These are phyloP conservation scores for Phytophthora citrophthora DNA, from an alignment of 352 stramenopile species.

Conservation along the genomic window DNA sequence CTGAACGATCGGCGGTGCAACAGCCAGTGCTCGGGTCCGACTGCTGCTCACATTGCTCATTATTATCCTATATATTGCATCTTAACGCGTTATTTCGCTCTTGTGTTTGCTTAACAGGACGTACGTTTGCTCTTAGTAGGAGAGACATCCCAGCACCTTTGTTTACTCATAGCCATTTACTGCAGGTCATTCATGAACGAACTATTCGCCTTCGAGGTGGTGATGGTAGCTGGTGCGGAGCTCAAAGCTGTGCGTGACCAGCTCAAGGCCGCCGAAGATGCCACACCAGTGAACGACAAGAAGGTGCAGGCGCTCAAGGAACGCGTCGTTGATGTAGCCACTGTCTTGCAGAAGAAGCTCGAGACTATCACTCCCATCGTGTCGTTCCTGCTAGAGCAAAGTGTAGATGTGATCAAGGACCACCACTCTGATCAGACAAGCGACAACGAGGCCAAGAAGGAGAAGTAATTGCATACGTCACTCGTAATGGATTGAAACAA, in stretches of 20 bases:
- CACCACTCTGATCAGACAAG: constrained; percentile 21
- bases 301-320: constrained; percentile 58
- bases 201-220: constrained; percentile 69
- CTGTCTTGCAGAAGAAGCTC: constrained; percentile 64
- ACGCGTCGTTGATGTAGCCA: constrained; percentile 60
- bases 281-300: constrained; percentile 45
- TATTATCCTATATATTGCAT: too few species aligned
- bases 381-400: constrained; percentile 66
- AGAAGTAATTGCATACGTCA: constrained; percentile 34
- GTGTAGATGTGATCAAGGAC: constrained; percentile 50
- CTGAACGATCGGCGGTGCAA: constrained; percentile 16
- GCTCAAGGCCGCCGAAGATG: constrained; percentile 47
- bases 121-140: constrained; percentile 29
- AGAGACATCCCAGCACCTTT: not conserved
- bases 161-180: not conserved
- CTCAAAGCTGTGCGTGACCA: constrained; percentile 69
- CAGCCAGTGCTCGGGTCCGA: constrained; percentile 54
- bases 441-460: constrained; percentile 47
- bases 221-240: constrained; percentile 65
- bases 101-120: constrained; percentile 28
- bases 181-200: constrained; percentile 66
- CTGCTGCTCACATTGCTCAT: too few species aligned
- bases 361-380: constrained; percentile 62
- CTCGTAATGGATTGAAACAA: too few species aligned
- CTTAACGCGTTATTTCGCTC: not conserved